Base-by-base conservation (phyloP, 768 basidiomycete species). In the Leucosporidium yakuticum region DNA sequence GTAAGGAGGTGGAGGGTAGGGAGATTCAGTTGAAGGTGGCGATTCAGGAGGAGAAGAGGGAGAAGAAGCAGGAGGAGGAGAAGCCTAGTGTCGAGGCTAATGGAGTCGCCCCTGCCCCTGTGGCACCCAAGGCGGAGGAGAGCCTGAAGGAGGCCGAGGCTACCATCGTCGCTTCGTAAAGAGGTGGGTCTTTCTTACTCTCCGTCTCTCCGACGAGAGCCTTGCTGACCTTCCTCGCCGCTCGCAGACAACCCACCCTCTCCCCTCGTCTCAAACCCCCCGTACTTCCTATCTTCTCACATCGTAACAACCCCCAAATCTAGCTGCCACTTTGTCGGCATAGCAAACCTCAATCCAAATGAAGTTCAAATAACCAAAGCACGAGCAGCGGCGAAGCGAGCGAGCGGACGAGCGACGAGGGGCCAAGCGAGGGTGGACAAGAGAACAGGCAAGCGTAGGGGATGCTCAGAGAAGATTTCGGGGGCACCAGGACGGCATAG, bases 1-100 rank as follows among this genome's bases (percentile, higher is more conserved):
- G 90, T 78, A 91, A 90, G 79, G 88, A 95, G 70, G 81, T 99
- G 65, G 87, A 85, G 56, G 92, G 91, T 61, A 84, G 95, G 75
- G 78, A 84, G 71, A 87, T 99, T 77, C 89, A 89, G 69, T 90
- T 97, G 82, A 97, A 96, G 83, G 84, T 99, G 73, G 95, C 95
- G 62, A 91, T 97, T 80, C 91, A 95, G 62, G 75, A 74, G 74
- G 83, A 84, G 76, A 84, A 47, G 62, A 8, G 44, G 60, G 44
- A 21, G 31, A 47, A 31, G 31, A 34, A 67, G 32, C 27, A 60
- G 44, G 57, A 60, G 55, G 66, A 50, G 29, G 62, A 57, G 17
- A 54, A 63, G 7, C 6, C 57, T n/a, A 27, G 27, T 47, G 21
- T 19, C n/a, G 32, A 17, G 34, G 34, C 17, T 6, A 17, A 4